Base-by-base conservation (phyloP, 2,329 filamentous ascomycete species). In the Ceratocystiopsis minuta region DNA sequence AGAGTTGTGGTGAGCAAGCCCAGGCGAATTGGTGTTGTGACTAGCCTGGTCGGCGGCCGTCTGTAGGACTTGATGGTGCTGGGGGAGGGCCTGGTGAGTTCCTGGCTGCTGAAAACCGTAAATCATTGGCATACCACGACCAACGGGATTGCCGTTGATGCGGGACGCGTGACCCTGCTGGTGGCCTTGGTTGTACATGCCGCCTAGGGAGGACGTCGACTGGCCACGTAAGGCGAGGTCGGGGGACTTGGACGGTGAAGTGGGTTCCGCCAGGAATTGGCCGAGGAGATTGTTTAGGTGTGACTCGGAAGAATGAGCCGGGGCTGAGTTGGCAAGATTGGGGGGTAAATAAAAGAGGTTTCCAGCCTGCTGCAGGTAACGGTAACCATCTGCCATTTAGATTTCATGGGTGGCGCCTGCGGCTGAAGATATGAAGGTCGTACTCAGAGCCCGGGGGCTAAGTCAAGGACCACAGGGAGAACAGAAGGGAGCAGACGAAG, bases 111-210 rank as follows among this genome's bases (percentile, higher is more conserved):
- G 74, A 52, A 72, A 83, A 55, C 73, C 77, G 61, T 83, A 83
- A 54, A 78, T 68, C 64, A 85, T 66, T 49, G 70, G 72, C 67
- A 65, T 61, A 49, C 63, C 66, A 50, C 71, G 68, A 49, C 74
- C 71, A 48, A 66, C 67, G 24, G 71, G 70, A 48, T 75, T 75
- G 52, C 78, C 80, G 62, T 85, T 86, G 60, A 85, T 71, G 62
- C 82, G 77, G 62, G 72, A 72, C 64, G 78, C 78, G 57, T 84
- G 80, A 57, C 75, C 75, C 62, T 78, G 76, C 57, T 81, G 76
- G 57, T 72, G 76, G 56, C 68, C 68, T 59, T 82, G 77, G 55
- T 74, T 75, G 67, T 79, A 86, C 80, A 86, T 86, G 58, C 68
- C 68, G 59, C 55, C 54, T 20, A 49, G 17, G 11, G 40, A 37